These are phyloP conservation scores for Vicia sativa DNA, from an alignment of 306 rosid species.

Conservation along the genomic window DNA sequence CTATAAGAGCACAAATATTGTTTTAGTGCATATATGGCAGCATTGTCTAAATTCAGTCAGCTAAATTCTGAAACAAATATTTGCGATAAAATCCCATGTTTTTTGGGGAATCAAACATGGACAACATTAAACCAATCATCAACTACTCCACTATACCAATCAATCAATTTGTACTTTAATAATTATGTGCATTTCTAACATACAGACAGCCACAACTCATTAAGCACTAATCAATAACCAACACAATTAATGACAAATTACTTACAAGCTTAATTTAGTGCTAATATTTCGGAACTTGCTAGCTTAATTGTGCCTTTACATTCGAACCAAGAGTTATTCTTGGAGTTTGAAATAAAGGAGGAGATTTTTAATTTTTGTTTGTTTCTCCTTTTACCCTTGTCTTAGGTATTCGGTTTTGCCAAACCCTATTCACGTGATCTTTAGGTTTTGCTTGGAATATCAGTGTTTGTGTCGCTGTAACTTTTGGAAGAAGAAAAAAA, in stretches of 20 bases:
- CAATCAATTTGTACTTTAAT: conserved; percentile 42
- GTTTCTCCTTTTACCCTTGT: conserved; percentile 43
- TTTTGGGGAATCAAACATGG: conserved; percentile 80
- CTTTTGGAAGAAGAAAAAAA: conserved; percentile 35
- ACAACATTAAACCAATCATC: conserved; percentile 67
- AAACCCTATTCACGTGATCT: conserved; percentile 46
- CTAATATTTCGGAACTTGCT: conserved; percentile 79
- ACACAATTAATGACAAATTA: conserved; percentile 49
- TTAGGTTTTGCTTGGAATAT: conserved; percentile 36
- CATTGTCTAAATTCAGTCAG: conserved; percentile 39
- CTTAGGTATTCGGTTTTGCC: conserved; percentile 25
- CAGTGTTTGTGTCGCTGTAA: conserved; percentile 25
- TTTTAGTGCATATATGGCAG: conserved; percentile 43
- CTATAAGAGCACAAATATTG: conserved; percentile 25
- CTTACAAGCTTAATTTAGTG: conserved; percentile 52
- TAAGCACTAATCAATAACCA: conserved; percentile 58
- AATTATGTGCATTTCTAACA: conserved; percentile 52
- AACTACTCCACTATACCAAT: conserved; percentile 77
- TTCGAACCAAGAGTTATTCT: conserved; percentile 65
- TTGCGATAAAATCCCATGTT: conserved; percentile 65
- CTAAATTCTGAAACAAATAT: conserved; percentile 55
- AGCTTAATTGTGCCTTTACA: conserved; percentile 47
- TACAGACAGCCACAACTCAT: conserved; percentile 86
- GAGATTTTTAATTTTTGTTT: conserved; percentile 26
- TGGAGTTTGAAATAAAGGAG: conserved; percentile 52